Base-by-base conservation (phyloP, 352 stramenopile species). In the Phytophthora chlamydospora region DNA sequence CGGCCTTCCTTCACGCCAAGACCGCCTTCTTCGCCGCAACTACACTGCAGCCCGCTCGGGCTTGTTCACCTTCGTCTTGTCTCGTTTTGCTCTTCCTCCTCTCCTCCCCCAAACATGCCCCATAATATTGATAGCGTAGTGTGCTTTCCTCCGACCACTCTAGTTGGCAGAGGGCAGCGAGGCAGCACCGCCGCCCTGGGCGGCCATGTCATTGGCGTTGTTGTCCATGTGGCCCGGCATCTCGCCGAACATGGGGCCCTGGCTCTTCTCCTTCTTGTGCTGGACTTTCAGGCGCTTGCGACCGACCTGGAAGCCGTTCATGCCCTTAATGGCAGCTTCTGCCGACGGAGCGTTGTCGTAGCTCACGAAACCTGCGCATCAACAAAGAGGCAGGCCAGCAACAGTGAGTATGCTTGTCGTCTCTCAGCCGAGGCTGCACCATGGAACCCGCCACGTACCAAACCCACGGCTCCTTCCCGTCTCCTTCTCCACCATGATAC, bases 401-500 rank as follows among this genome's bases (percentile, higher is more conserved):
- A 14, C 12, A 50, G 17, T 59, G 4, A 62, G 55, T 61, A 12
- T 5, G 17, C 24, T 11, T 54, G 43, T 13, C 6, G 11, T 16
- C 29, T 19, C n/a, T 24, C 21, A 2, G 10, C 43, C 32, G 39
- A 7, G 4, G 29, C n/a, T n/a, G 38, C 33, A 42, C 21, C 40
- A 19, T 34, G 8, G 12, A 10, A 38, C 17, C 32, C 10, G 31
- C n/a, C 27, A 83, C 89, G 69, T 82, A 97, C 90, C 90, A 76
- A 96, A 97, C 35, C 96, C 96, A 71, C 94, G 93, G 80, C 91
- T 97, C 79, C 95, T 86, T 44, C 93, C 93, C 6, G 93, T 98
- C 51, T 97, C 93, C 70, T 97, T 97, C 85, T 99, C 95, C 47
- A 98, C 93, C 93, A 98, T 98, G 59, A 99, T 98, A 35, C 93